phyloP scores from a whole-genome alignment of 2,329 filamentous ascomycete genomes.

The Lomentospora prolificans region DNA sequence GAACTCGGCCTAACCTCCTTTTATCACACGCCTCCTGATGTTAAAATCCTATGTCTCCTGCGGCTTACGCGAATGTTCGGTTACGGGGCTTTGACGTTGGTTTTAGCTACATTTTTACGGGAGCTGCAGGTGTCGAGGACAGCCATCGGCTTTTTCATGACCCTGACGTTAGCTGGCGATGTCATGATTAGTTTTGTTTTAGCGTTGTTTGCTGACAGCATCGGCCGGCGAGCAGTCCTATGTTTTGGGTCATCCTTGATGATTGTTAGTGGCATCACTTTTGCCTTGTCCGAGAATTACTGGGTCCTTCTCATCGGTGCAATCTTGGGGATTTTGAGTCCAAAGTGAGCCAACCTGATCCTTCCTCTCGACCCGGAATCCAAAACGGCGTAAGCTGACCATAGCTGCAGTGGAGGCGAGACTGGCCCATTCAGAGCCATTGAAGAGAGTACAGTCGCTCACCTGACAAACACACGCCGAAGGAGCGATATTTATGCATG shows the following conservation, averaged over 20 bases:
- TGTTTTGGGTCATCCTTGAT: slow-evolving; percentile 45
- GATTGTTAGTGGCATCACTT: slow-evolving; percentile 43
- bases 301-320: slow-evolving; percentile 49
- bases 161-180: slow-evolving; percentile 51
- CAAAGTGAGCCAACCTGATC: slow-evolving; percentile 25
- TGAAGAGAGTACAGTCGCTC: slow-evolving; percentile 50
- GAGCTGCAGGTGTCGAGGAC: slow-evolving; percentile 39
- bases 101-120: slow-evolving; percentile 46
- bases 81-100: slow-evolving; percentile 48
- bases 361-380: background rate
- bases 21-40: slow-evolving; percentile 26
- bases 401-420: slow-evolving; percentile 43
- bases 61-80: slow-evolving; percentile 54
- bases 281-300: slow-evolving; percentile 42
- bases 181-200: slow-evolving; percentile 48
- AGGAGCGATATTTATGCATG: slow-evolving; percentile 51
- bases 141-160: slow-evolving; percentile 55
- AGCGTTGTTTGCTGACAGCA: slow-evolving; percentile 46
- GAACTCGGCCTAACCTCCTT: slow-evolving; percentile 1
- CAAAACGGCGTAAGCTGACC: background rate
- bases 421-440: slow-evolving; percentile 54
- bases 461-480: slow-evolving; percentile 35
- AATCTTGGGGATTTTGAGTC: slow-evolving; percentile 52
- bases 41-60: slow-evolving; percentile 47
- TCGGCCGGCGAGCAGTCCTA: slow-evolving; percentile 46